Conservation (phyloP, 1,139 yeast genomes). For the Hanseniaspora gamundiae region DNA sequence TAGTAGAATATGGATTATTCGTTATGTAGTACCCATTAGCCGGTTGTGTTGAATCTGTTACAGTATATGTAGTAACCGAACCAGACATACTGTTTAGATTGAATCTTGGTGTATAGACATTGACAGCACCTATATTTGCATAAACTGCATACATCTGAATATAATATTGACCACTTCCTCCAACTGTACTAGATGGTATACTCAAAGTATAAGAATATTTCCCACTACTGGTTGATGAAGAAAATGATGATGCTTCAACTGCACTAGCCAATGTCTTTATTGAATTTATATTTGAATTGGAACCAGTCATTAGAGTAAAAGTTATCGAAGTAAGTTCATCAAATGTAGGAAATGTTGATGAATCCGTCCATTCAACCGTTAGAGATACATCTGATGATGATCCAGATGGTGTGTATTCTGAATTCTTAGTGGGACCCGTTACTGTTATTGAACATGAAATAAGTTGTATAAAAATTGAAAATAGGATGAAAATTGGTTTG, state of each 20-base stretch:
- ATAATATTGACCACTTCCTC: slow-evolving; percentile 54
- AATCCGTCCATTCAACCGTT: slow-evolving; percentile 51
- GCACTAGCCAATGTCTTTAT: slow-evolving; percentile 25
- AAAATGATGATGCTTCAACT: slow-evolving; percentile 21
- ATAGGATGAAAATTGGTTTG: neutral
- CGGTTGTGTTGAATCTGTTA: slow-evolving; percentile 6
- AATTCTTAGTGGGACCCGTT: neutral
- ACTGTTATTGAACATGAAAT: neutral
- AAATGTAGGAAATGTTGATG: slow-evolving; percentile 36
- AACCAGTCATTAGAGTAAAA: slow-evolving; percentile 58
- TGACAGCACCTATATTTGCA: slow-evolving; percentile 38
- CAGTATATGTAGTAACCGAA: slow-evolving; percentile 29
- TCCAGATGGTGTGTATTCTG: neutral
- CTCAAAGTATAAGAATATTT: slow-evolving; percentile 31
- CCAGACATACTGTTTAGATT: slow-evolving; percentile 62
- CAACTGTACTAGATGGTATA: slow-evolving; percentile 30
- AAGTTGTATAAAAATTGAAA: neutral
- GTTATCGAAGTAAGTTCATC: slow-evolving; percentile 34
- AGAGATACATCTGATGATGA: slow-evolving; percentile 27
- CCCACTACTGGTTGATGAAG: slow-evolving; percentile 5
- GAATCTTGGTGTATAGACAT: slow-evolving; percentile 63
- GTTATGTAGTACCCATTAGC: slow-evolving; percentile 12
- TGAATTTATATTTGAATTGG: slow-evolving; percentile 36
- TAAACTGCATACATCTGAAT: slow-evolving; percentile 46
- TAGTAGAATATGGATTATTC: slow-evolving; percentile 14